Percentiles rank a stretch among this genome's conserved stretches.
These are phyloP conservation scores for Amphibolis antarctica DNA, from an alignment of 106 monocot species.

Conservation along the genomic window DNA sequence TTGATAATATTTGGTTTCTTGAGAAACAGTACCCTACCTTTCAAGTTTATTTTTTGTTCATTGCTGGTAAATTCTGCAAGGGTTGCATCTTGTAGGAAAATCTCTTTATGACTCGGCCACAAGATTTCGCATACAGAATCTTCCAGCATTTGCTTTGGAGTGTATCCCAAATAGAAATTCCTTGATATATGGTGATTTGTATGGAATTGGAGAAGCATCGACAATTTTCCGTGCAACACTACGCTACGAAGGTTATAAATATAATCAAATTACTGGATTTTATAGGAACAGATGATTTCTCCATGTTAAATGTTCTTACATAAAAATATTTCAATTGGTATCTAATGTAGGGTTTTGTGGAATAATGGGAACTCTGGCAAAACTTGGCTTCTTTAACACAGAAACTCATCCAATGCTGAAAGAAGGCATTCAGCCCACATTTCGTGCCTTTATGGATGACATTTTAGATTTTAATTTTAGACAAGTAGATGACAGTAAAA, in stretches of 20 bases:
- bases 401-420: conserved; percentile 53
- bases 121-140: conserved; percentile 54
- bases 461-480: conserved; percentile 21
- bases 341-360: conserved; percentile 65
- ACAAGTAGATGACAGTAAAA: neutral
- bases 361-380: conserved; percentile 79
- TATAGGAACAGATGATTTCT: neutral
- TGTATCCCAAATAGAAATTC: conserved; percentile 89
- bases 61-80: too few species aligned
- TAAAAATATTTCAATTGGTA: too few species aligned
- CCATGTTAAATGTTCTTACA: neutral
- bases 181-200: conserved; percentile 77
- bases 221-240: conserved; percentile 89
- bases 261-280: neutral
- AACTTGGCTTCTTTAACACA: conserved; percentile 71
- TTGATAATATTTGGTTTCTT: neutral
- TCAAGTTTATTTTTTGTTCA: neutral
- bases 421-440: conserved; percentile 40
- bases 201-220: conserved; percentile 83
- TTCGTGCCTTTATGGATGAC: conserved; percentile 43
- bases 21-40: neutral
- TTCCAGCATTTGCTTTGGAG: conserved; percentile 95
- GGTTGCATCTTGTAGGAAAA: conserved; percentile 33
- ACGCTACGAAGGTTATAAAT: conserved; percentile 70
- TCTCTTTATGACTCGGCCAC: conserved; percentile 68